A percentile compares a stretch with the other conserved stretches of the same genome.
Evolutionary conservation across 805 yeast species (phyloP).

Genomic region (Metschnikowia picachoensis): DNA sequence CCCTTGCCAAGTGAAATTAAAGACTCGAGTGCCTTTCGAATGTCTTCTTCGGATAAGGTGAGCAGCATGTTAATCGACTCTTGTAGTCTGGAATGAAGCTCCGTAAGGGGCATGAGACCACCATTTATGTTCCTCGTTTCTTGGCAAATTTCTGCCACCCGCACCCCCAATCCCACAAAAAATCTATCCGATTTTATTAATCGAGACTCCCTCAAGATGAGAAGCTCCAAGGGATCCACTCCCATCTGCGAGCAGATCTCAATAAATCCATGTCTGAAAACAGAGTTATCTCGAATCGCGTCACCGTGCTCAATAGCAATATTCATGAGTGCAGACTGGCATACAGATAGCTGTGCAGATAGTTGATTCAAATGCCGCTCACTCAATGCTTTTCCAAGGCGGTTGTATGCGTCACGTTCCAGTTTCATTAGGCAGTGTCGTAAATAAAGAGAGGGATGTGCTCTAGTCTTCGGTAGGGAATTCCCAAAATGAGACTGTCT

Average conservation of each 20-base stretch:
- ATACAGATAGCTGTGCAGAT: constrained; percentile 66
- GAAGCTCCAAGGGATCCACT: constrained; percentile 65
- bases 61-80: constrained; percentile 29
- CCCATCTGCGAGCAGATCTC: constrained; percentile 77
- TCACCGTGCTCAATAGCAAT: constrained; percentile 70
- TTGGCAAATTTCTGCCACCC: constrained; percentile 72
- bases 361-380: constrained; percentile 58
- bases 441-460: background rate
- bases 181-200: constrained; percentile 42
- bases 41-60: constrained; percentile 44
- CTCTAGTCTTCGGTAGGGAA: too few species aligned
- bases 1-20: constrained; percentile 66
- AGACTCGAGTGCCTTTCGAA: constrained; percentile 51
- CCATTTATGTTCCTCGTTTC: constrained; percentile 72
- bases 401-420: constrained; percentile 33
- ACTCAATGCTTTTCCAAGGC: constrained; percentile 48
- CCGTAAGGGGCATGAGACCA: constrained; percentile 65
- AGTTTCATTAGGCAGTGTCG: background rate
- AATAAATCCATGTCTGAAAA: constrained; percentile 67
- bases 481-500: too few species aligned
- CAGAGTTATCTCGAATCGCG: constrained; percentile 61
- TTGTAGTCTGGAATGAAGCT: constrained; percentile 28
- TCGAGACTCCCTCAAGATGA: constrained; percentile 26
- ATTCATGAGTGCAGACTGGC: constrained; percentile 71
- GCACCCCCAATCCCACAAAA: constrained; percentile 64